These are phyloP conservation scores for Juncus inflexus DNA, from an alignment of 176 grass and related monocot genomes.

Conservation along the genomic window DNA sequence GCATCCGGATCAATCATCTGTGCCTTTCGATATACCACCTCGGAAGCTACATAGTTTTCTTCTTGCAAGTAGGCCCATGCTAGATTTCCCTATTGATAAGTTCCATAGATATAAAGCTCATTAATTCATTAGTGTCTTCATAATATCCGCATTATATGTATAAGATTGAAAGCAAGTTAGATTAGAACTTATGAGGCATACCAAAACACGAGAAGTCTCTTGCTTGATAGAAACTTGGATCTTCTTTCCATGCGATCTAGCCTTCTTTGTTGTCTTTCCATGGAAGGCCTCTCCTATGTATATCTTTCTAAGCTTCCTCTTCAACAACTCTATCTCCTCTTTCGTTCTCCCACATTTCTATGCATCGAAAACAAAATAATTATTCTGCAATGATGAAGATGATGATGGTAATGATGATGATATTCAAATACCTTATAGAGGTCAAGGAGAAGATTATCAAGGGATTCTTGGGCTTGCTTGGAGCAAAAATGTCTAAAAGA, in stretches of 20 bases:
- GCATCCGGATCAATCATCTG: conserved; percentile 84
- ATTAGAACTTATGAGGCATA: conserved; percentile 10
- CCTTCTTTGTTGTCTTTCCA: conserved; percentile 53
- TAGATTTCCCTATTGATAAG: conserved; percentile 49
- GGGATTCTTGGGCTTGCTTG: conserved; percentile 59
- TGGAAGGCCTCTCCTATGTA: conserved; percentile 70
- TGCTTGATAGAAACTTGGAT: conserved; percentile 80
- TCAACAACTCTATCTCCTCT: conserved; percentile 85
- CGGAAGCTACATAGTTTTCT: conserved; percentile 66
- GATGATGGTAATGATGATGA: background rate
- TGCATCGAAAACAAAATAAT: conserved; percentile 4
- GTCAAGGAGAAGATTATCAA: conserved; percentile 83
- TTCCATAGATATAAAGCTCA: background rate
- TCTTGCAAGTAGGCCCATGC: conserved; percentile 95
- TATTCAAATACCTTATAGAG: conserved; percentile 39
- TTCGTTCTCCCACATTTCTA: conserved; percentile 59
- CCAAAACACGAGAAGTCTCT: conserved; percentile 68
- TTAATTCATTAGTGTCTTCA: background rate
- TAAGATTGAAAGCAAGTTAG: background rate
- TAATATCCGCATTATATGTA: background rate
- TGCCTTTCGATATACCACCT: conserved; percentile 80
- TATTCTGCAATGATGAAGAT: background rate
- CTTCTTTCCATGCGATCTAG: conserved; percentile 76
- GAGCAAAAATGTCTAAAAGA: conserved; percentile 70
- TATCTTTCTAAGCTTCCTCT: conserved; percentile 76